Percentiles rank a stretch among this genome's conserved stretches.
Evolutionary conservation across 176 grass and related monocot species (phyloP).

Genomic region (Luzula sylvatica): DNA sequence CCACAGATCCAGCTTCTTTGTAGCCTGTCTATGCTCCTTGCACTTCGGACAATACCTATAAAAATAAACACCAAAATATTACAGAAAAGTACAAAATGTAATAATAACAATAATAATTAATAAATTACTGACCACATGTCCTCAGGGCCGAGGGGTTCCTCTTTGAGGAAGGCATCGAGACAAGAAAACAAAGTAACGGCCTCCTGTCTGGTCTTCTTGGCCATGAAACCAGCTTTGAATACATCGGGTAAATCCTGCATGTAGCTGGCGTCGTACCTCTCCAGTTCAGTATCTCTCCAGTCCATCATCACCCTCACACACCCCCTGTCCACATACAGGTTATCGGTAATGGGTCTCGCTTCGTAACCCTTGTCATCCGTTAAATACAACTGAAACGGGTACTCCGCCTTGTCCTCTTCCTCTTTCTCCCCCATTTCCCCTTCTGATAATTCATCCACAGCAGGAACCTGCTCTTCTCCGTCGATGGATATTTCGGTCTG

Average conservation of each 20-base stretch:
- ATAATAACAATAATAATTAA: conserved; percentile 2
- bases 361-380: conserved; percentile 65
- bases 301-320: conserved; percentile 53
- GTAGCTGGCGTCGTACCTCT: conserved; percentile 51
- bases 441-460: conserved; percentile 3
- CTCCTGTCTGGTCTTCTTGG: conserved; percentile 85
- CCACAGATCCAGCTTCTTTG: conserved; percentile 96
- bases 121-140: conserved; percentile 93
- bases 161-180: conserved; percentile 87
- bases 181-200: conserved; percentile 87
- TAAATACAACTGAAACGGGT: conserved; percentile 53
- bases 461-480: neutral
- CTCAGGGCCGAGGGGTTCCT: conserved; percentile 92
- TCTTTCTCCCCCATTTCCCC: conserved; percentile 22
- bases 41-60: conserved; percentile 93
- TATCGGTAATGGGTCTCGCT: conserved; percentile 23
- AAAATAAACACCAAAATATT: too few relatives aligned
- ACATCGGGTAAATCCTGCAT: conserved; percentile 83
- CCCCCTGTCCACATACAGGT: conserved; percentile 14
- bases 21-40: conserved; percentile 97
- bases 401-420: conserved; percentile 24
- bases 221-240: conserved; percentile 74
- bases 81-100: neutral
- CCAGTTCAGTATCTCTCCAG: conserved; percentile 68
- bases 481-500: conserved; percentile 14